Evolutionary conservation across 306 rosid genomes (phyloP).

Genomic region (Abrus pulchellus): DNA sequence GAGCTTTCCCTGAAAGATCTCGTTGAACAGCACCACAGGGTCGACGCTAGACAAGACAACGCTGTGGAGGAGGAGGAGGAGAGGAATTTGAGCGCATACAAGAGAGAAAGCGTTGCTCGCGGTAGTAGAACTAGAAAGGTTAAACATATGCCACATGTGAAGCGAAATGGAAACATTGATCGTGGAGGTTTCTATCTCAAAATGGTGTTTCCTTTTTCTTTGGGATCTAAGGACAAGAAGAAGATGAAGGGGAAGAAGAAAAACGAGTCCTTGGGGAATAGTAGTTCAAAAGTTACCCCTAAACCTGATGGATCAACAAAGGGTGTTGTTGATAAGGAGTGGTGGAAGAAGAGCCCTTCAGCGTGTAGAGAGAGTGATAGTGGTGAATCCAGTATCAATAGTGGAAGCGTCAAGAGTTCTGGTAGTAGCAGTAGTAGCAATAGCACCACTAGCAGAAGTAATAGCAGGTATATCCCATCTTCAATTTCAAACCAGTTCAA

Average conservation of each 20-base stretch:
- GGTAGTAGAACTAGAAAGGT: constrained; percentile 43
- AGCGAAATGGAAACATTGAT: constrained; percentile 55
- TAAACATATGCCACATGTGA: background rate
- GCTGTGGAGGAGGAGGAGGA: constrained; percentile 29
- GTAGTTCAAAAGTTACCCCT: constrained; percentile 66
- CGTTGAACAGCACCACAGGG: constrained; percentile 66
- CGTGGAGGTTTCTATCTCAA: constrained; percentile 79
- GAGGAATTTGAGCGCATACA: background rate
- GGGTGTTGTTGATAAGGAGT: constrained; percentile 64
- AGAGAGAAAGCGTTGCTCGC: background rate
- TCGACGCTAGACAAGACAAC: constrained; percentile 23
- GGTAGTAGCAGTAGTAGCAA: constrained; percentile 65
- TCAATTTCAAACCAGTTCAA: background rate
- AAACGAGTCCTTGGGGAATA: constrained; percentile 45
- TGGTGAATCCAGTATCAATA: constrained; percentile 62
- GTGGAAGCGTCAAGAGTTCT: constrained; percentile 73
- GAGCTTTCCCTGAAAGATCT: constrained; percentile 91
- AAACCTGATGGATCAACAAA: constrained; percentile 60
- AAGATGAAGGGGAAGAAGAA: constrained; percentile 55
- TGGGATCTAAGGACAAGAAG: constrained; percentile 58
- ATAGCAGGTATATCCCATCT: constrained; percentile 60
- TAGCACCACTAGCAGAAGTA: constrained; percentile 52
- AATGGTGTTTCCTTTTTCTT: constrained; percentile 69
- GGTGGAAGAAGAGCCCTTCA: constrained; percentile 78
- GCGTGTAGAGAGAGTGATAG: constrained; percentile 59